phyloP scores from a whole-genome alignment of 2,329 filamentous ascomycete genomes.

The Ceratocystis eucalypticola region DNA sequence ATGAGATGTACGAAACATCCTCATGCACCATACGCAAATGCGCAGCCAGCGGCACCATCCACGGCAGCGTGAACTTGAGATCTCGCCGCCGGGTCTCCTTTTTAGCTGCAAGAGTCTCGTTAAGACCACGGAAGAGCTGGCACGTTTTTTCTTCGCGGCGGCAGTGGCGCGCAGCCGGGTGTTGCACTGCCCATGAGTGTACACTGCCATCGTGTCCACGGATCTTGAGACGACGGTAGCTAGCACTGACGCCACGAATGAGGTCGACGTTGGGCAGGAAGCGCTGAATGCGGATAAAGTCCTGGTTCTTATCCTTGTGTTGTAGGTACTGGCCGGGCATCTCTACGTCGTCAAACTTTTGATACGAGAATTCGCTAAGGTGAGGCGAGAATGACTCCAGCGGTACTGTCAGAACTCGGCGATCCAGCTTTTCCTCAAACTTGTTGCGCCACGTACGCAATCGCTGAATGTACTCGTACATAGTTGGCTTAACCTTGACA shows the following conservation, averaged over 20 bases:
- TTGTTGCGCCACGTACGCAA: constrained; percentile 91
- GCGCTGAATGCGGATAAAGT: constrained; percentile 93
- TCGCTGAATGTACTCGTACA: constrained; percentile 98
- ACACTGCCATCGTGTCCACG: constrained; percentile 93
- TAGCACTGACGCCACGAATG: constrained; percentile 78
- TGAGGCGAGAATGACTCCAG: constrained; percentile 81
- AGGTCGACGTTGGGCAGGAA: constrained; percentile 93
- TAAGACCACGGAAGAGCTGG: constrained; percentile 95
- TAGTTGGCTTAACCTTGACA: constrained; percentile 84
- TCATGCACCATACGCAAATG: constrained; percentile 94
- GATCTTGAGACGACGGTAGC: constrained; percentile 86
- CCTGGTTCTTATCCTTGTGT: constrained; percentile 97
- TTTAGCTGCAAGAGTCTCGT: constrained; percentile 76
- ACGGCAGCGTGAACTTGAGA: constrained; percentile 85
- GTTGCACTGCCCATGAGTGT: constrained; percentile 94
- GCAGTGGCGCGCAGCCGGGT: constrained; percentile 84
- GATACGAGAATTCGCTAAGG: constrained; percentile 90
- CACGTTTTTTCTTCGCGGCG: constrained; percentile 87
- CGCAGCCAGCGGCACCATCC: constrained; percentile 90
- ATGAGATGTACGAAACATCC: constrained; percentile 81
- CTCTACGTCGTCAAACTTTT: constrained; percentile 97
- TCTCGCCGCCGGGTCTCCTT: constrained; percentile 92
- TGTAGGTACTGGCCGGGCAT: constrained; percentile 93
- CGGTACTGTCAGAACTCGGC: constrained; percentile 56
- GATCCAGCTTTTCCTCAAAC: constrained; percentile 93